Conservation (phyloP, 2,329 filamentous ascomycete species). For the Penicillium digitatum region DNA sequence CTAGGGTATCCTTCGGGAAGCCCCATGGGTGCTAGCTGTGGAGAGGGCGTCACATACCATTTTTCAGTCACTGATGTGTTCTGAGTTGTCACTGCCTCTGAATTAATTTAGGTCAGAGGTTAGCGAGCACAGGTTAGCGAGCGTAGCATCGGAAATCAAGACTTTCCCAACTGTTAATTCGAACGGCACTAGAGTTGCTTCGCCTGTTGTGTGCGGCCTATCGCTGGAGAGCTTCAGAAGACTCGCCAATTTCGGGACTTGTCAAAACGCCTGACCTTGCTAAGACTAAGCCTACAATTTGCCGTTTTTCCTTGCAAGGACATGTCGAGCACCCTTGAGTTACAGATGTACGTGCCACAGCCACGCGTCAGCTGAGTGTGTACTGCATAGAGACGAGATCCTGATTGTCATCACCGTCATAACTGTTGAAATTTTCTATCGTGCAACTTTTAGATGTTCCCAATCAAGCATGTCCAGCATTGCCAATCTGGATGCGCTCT, state of each 20-base stretch:
- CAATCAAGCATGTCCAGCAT: conserved; percentile 59
- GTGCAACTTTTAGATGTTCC: conserved; percentile 7
- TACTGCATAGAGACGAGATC: not conserved
- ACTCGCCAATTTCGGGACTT: not conserved
- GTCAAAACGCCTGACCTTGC: not conserved
- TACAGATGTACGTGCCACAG: not conserved
- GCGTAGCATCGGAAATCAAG: not conserved
- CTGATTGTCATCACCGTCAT: conserved; percentile 13
- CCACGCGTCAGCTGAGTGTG: not conserved
- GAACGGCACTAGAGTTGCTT: not conserved
- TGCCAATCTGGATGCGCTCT: conserved; percentile 86
- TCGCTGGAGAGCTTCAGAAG: not conserved
- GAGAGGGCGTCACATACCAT: conserved; percentile 45
- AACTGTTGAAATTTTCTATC: conserved; percentile 1
- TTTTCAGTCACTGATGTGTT: conserved; percentile 11
- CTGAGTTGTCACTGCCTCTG: not conserved
- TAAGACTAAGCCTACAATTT: not conserved
- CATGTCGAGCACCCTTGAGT: not conserved
- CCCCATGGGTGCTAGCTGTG: conserved; percentile 46
- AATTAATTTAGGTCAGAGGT: not conserved
- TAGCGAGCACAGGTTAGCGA: too few species aligned
- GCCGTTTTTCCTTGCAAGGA: not conserved
- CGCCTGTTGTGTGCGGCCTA: not conserved
- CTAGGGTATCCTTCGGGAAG: conserved; percentile 41
- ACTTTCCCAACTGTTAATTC: not conserved